Evolutionary conservation across 345 rosid genomes (phyloP), one percentile per base, ranked within the genome.

Genomic region (Hibiscus mutabilis): DNA sequence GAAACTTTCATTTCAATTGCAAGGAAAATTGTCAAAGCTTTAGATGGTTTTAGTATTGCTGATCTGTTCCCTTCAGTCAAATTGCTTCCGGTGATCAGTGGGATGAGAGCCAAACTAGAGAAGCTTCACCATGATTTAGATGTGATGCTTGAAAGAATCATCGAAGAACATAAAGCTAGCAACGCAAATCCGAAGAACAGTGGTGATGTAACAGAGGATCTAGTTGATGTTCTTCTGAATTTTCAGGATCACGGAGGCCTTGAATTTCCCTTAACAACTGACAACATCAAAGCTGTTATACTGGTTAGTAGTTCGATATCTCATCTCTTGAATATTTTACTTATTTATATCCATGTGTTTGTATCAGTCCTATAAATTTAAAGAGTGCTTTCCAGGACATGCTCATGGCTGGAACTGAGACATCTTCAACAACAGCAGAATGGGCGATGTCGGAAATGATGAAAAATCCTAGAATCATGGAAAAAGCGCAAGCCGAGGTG

Each of bases 401-500:
- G 2, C 16, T 58, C 19, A 2, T 24, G n/a, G n/a, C n/a, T n/a
- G n/a, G n/a, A n/a, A n/a, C n/a, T n/a, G n/a, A n/a, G n/a, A n/a
- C n/a, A n/a, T 9, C 64, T 25, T 55, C 64, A 8, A 35, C 63
- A 22, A 7, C 33, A 13, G 18, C 40, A 40, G 64, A 70, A 13
- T 70, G 53, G 73, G 73, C 64, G 12, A 70, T 56, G 73, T 24
- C 18, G 5, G 73, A 69, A 37, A 31, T 22, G 44, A 3, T 46
- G 14, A 49, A 19, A 49, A 57, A 56, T 12, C 52, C 57, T 37
- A 44, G 21, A 55, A 15, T 40, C 9, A 12, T 70, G 31, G 52
- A 22, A 24, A 70, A 70, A 51, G 64, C 73, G 6, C 53, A 56
- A 24, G 35, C 33, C 14, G 55, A 70, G n/a, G 35, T 57, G 21